These are phyloP conservation scores for Globisporangium iwayamae DNA, from an alignment of 352 stramenopile genomes.

Conservation along the genomic window DNA sequence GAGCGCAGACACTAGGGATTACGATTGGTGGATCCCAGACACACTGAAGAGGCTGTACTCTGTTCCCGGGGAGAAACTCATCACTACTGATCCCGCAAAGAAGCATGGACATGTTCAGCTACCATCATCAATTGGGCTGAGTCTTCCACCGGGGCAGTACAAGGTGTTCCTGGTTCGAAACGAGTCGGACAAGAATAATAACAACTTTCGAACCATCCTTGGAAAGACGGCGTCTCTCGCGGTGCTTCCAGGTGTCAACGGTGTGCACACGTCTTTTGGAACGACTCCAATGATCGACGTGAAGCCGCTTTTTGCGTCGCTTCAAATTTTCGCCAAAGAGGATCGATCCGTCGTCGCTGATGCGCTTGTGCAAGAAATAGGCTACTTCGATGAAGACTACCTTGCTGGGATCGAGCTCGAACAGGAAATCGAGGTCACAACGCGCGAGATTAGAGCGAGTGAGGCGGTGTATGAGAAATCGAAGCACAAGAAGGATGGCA, in stretches of 20 bases:
- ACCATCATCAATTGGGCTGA: conserved; percentile 39
- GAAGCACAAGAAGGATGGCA: conserved; percentile 20
- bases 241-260: conserved; percentile 44
- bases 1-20: conserved; percentile 7
- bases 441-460: conserved; percentile 19
- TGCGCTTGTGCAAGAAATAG: conserved; percentile 19
- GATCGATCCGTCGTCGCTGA: conserved; percentile 21
- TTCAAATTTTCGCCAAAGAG: conserved; percentile 30
- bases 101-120: conserved; percentile 21
- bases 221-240: conserved; percentile 26
- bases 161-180: conserved; percentile 46
- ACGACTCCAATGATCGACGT: conserved; percentile 57
- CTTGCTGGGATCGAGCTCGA: conserved; percentile 20
- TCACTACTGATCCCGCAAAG: conserved; percentile 22
- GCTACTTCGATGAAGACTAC: conserved; percentile 25
- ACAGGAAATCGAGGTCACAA: conserved; percentile 37
- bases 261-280: conserved; percentile 53
- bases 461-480: conserved; percentile 8
- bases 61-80: conserved; percentile 13
- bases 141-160: conserved; percentile 42
- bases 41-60: conserved; percentile 29
- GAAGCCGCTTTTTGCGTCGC: conserved; percentile 32
- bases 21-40: conserved; percentile 41
- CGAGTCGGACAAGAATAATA: conserved; percentile 14
- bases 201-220: conserved; percentile 31